These are phyloP conservation scores for Alternaria triticina DNA, from an alignment of 2,329 filamentous ascomycete species.

Conservation along the genomic window DNA sequence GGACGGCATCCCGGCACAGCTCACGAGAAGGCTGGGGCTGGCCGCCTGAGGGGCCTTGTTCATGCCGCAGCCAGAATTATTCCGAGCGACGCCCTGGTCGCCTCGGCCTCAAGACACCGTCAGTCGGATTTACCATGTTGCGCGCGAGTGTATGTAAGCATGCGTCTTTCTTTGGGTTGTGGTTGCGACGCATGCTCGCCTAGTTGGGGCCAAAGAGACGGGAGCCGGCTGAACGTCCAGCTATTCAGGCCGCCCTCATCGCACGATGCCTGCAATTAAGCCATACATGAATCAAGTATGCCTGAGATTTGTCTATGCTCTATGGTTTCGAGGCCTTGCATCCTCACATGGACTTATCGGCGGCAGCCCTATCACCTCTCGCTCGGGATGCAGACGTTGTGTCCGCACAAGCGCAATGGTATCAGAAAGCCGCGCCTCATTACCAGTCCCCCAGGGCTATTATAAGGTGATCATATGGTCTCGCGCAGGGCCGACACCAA, in stretches of 20 bases:
- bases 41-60: not conserved
- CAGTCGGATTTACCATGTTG: not conserved
- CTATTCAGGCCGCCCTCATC: not conserved
- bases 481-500: constrained; percentile 70
- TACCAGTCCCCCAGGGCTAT: constrained; percentile 5
- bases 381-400: not conserved
- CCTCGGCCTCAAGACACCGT: not conserved
- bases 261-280: not conserved
- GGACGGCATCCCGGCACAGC: not conserved
- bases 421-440: not conserved
- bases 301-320: constrained; percentile 7
- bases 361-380: not conserved
- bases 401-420: not conserved
- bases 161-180: not conserved
- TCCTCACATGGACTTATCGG: not conserved
- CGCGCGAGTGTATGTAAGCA: not conserved
- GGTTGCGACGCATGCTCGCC: constrained; percentile 1
- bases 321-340: constrained; percentile 6
- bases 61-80: not conserved
- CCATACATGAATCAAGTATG: not conserved
- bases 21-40: not conserved
- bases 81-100: not conserved
- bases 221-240: not conserved
- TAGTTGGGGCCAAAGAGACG: not conserved
- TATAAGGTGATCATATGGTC: constrained; percentile 68